Evolutionary conservation across 1,284 basidiomycete species (phyloP), one percentile per base, ranked within the genome.

Genomic region (Crepidotus sp.): DNA sequence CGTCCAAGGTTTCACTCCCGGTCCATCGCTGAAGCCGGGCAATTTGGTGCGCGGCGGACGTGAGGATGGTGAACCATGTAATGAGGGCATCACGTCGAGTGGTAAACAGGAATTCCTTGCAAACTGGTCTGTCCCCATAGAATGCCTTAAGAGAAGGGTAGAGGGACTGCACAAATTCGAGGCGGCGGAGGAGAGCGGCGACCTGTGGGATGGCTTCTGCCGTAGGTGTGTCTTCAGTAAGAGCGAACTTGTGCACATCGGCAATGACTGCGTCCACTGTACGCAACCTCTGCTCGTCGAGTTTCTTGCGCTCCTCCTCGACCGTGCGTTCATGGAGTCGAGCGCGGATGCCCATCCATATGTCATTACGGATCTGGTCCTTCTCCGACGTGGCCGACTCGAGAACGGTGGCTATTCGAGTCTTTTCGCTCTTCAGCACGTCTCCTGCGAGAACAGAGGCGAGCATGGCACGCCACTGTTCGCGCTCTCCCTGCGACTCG

Each of bases 401-500:
- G 53, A 90, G 66, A 32, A 77, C 78, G 54, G 75, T 80, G 38
- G 83, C 80, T 54, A 94, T 93, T 45, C 94, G 80, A 15, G 84
- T 86, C 64, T 91, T 95, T 66, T 97, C 94, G 2, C 87, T 85
- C 59, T 85, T 89, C 48, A 98, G 74, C 5, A 98, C 92, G 58
- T 97, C 92, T 11, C 94, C 93, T 29, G 81, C 80, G 24, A 98
- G 72, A 17, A 97, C 93, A 29, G 91, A 94, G 7, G 88, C 80
- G 30, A 97, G 76, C 82, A 96, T 88, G 29, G 84, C 85, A 62
- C 94, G 90, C 93, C 93, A 97, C 63, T 94, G 92, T 36, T 94
- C 67, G 21, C 93, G 74, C 55, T 92, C 88, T 50, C 76, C 73
- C 54, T 89, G 84, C 55, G 86, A 81, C 34, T 76, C 70, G 27